Base-by-base conservation (phyloP, 441 rosid genomes). In the Gossypium gossypioides region DNA sequence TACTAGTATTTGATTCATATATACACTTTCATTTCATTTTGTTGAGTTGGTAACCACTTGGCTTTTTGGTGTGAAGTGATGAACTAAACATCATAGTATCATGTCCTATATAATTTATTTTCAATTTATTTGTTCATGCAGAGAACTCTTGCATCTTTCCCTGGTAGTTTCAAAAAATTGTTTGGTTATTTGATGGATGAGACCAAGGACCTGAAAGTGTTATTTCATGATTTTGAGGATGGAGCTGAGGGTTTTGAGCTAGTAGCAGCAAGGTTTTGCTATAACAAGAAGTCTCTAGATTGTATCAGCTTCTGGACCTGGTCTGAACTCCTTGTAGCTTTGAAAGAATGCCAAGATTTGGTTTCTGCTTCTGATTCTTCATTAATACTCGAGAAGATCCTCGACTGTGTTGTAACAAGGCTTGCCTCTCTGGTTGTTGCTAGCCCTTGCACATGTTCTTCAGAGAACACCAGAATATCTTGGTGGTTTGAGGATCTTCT, bases 211-310 rank as follows among this genome's bases (percentile, higher is more conserved):
- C 68, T 82, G 73, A 85, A 82, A 76, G 82, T 84, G 19, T 78
- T 87, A 66, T 80, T 85, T 71, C 80, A 78, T 4, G 84, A 78
- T 65, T 87, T 87, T 51, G 91, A 87, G 0, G 90, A 91, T 59
- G 93, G 87, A 0, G 79, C 84, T 12, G 75, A 77, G 50, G 86
- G 88, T 21, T 86, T 89, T 55, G 91, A 87, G 79, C 90, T 86
- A 10, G 34, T 87, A 42, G 72, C 85, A 34, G 72, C 84, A 34
- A 81, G 81, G 74, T 85, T 82, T 66, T 87, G 87, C 79, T 82
- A 83, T 77, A 81, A 68, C 77, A 75, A 77, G 68, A 80, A 68
- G 42, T 75, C 66, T 55, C 82, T 81, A 12, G 76, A 71, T 74
- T 40, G 76, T 13, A 81, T 85, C 75, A 37, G 69, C 55, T 63